Conservation (phyloP, 768 basidiomycete genomes). For the Naganishia randhawae region DNA sequence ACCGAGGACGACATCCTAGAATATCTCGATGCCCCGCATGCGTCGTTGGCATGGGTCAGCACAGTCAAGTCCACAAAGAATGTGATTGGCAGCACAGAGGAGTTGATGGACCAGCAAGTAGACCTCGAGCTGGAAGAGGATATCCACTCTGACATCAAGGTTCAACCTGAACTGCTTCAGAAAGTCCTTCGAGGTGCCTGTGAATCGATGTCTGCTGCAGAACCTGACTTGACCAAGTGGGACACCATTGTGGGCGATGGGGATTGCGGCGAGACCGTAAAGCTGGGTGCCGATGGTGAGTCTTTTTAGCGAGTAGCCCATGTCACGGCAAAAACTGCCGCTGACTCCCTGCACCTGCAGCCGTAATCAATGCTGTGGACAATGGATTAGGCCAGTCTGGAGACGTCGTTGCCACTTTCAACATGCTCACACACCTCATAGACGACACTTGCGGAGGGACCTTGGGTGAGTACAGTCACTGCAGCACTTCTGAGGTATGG, state of each 20-base stretch:
- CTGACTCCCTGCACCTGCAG: constrained; percentile 19
- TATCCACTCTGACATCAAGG: constrained; percentile 2
- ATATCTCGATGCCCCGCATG: constrained; percentile 50
- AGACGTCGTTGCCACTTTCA: constrained; percentile 43
- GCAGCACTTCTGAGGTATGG: neutral
- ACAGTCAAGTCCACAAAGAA: neutral
- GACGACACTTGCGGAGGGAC: constrained; percentile 49
- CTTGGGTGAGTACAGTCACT: constrained; percentile 29
- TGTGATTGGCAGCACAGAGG: neutral
- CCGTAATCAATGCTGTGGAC: constrained; percentile 36
- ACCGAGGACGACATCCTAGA: constrained; percentile 44
- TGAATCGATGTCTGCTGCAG: constrained; percentile 65
- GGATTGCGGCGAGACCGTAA: constrained; percentile 55
- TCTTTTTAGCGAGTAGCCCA: neutral
- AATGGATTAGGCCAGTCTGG: constrained; percentile 40
- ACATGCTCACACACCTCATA: constrained; percentile 43
- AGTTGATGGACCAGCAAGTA: neutral
- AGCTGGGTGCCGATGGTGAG: constrained; percentile 39
- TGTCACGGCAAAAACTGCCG: neutral
- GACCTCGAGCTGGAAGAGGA: neutral
- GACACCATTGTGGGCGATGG: constrained; percentile 92
- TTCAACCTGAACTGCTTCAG: constrained; percentile 1
- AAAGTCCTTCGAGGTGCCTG: constrained; percentile 59
- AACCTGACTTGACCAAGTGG: constrained; percentile 84
- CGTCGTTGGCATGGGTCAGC: constrained; percentile 74